Conservation (phyloP, 1,284 basidiomycete genomes). For the Thelephora terrestris region DNA sequence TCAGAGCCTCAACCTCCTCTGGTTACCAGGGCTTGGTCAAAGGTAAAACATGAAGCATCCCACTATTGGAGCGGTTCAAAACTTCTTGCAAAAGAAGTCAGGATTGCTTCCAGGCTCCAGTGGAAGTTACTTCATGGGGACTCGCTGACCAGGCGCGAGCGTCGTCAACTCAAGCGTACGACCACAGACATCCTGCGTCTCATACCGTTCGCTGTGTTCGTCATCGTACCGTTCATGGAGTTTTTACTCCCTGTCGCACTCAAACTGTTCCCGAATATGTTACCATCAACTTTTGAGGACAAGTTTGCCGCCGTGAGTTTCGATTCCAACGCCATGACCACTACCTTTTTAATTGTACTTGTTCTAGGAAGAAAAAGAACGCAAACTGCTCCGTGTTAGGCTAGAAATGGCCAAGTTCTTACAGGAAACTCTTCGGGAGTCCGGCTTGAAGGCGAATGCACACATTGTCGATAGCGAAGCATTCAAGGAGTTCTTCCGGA, state of each 20-base stretch:
- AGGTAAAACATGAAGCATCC: slow-evolving; percentile 89
- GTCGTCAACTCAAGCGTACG: slow-evolving; percentile 90
- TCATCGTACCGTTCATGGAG: slow-evolving; percentile 98
- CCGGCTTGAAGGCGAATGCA: slow-evolving; percentile 84
- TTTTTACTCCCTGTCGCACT: slow-evolving; percentile 93
- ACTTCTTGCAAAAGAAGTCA: slow-evolving; percentile 89
- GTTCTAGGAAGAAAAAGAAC: slow-evolving; percentile 89
- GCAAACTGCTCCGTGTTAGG: slow-evolving; percentile 89
- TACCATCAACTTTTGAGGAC: slow-evolving; percentile 97
- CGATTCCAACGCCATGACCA: not conserved
- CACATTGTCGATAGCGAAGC: slow-evolving; percentile 90
- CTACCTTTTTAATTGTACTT: not conserved
- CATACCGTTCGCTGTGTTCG: slow-evolving; percentile 91
- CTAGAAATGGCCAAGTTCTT: slow-evolving; percentile 99
- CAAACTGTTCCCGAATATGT: slow-evolving; percentile 98
- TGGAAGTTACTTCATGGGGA: slow-evolving; percentile 92
- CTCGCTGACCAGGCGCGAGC: slow-evolving; percentile 84
- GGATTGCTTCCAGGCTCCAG: slow-evolving; percentile 82
- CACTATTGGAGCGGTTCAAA: slow-evolving; percentile 99
- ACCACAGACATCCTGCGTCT: slow-evolving; percentile 89
- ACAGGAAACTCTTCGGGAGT: slow-evolving; percentile 94
- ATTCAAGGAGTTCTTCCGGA: slow-evolving; percentile 99
- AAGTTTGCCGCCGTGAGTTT: slow-evolving; percentile 78
- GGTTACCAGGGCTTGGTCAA: slow-evolving; percentile 68
- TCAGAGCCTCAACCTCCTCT: slow-evolving; percentile 37